Evolutionary conservation across 2,329 filamentous ascomycete genomes (phyloP), one percentile per base, ranked within the genome.

Genomic region (Tolypocladium inflatum): DNA sequence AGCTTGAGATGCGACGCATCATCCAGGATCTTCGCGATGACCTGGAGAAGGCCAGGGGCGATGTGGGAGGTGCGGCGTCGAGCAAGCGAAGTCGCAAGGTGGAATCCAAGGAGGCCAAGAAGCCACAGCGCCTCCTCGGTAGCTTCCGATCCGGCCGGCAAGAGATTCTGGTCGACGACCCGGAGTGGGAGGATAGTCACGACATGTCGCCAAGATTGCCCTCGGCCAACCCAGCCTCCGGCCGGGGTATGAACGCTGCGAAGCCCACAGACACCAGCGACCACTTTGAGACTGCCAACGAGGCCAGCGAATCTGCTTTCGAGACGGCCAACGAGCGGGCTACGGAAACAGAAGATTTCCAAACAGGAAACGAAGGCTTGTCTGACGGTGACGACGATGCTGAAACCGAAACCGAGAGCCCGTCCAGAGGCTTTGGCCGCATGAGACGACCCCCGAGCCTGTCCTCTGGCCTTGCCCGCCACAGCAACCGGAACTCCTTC

Each of bases 11-110:
- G 57, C 92, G 91, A 74, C 89, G 93, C 60, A 90, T 99, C 82
- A 83, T 97, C 37, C 93, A 97, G 74, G 94, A 99, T 67, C 88
- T 93, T 30, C 86, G 92, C 41, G 94, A 99, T 69, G 94, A 99
- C 67, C 76, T 99, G 35, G 94, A 89, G 67, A 80, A 91, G 72
- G 74, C 84, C 53, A 83, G 86, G 60, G 83, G 78, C 58, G 81
- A 84, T 38, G 74, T 74, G 53, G 69, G 62, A 26, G 71, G 73
- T 55, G 70, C 74, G 26, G 65, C 73, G 57, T 65, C 77, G 71
- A 82, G 69, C 76, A 88, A 80, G 71, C 84, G 75, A 79, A 87
- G 71, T 70, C 84, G 80, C 62, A 88, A 85, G 71, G 70, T 76
- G 4, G 84, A 87, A 2, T 80, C 85, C 6, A 81, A 84, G 56